Base-by-base conservation (phyloP, 1,284 basidiomycete genomes). In the Pseudomicrostroma phylloplanum region DNA sequence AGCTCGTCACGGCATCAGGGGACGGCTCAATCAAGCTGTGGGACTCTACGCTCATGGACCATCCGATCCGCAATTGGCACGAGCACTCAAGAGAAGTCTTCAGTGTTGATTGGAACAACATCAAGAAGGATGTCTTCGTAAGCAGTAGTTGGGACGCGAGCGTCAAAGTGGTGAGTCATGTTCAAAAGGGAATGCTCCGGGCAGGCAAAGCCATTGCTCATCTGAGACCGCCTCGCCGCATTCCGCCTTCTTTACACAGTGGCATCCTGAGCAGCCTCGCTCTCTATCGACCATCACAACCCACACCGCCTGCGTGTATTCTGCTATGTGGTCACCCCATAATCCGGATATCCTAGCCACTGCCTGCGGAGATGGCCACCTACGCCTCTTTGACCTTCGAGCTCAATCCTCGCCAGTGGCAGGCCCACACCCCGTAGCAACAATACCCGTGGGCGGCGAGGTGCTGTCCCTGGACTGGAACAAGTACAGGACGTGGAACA, bases 21-120 rank as follows among this genome's bases (percentile, higher is more conserved):
- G 92, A 96, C 77, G 93, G 93, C 6, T 89, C 90, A 19, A 84
- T 97, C 73, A 88, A 88, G 73, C 81, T 97, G 21, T 97, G 93
- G 90, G 94, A 97, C 79, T 82, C 90, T 23, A 87, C 88, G 79
- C 82, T 96, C 59, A 88, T 92, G 89, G 88, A 92, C 73, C 85
- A 88, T 65, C 94, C 94, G 0, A 89, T 97, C 62, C 86, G 87
- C 62, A 86, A 86, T 57, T 98, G 93, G 93, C 87, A 90, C 69
- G 94, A 97, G 80, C 94, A 98, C 79, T 85, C 86, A 6, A 85
- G 88, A 53, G 94, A 98, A 77, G 90, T 92, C 6, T 93, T 91
- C 81, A 89, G 89, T n/a, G 86, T 96, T 12, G 91, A 98, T 80
- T 98, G 94, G 94, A 93, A 89, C 67, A 97, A 96, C 79, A 81